Conservation (phyloP, 2,329 filamentous ascomycete species). For the Ustulina deusta region DNA sequence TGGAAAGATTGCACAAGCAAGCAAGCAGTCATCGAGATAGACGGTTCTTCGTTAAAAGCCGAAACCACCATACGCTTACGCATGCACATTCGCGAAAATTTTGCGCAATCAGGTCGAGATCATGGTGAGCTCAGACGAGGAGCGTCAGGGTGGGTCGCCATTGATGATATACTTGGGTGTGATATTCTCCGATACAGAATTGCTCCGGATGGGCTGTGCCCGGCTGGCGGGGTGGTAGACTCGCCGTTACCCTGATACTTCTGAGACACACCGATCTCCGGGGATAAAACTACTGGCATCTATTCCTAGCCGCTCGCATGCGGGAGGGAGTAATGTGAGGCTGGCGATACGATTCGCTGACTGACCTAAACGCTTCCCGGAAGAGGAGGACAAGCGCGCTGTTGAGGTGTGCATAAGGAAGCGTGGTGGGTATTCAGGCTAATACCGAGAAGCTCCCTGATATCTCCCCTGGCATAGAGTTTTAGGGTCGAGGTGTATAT, state of each 20-base stretch:
- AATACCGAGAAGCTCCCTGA: neutral
- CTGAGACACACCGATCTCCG: slow-evolving; percentile 31
- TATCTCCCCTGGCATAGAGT: neutral
- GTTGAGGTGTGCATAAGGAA: slow-evolving; percentile 4
- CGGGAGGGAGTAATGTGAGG: neutral
- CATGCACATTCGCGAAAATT: neutral
- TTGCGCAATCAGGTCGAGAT: neutral
- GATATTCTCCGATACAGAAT: slow-evolving; percentile 12
- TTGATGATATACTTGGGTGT: slow-evolving; percentile 25
- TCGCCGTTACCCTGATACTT: neutral
- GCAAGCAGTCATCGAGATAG: slow-evolving; percentile 4
- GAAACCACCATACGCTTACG: neutral
- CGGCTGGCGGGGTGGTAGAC: neutral
- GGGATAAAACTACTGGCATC: slow-evolving; percentile 14
- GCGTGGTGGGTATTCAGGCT: slow-evolving; percentile 24
- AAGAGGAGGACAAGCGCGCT: neutral
- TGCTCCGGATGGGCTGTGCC: neutral
- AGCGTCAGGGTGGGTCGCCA: slow-evolving; percentile 17
- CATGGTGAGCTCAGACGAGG: neutral
- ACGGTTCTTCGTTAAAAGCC: neutral
- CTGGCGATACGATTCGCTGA: slow-evolving; percentile 4
- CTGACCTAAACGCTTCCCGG: neutral
- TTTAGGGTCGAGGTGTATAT: neutral
- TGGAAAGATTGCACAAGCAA: neutral
- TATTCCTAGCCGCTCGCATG: neutral